These are phyloP conservation scores for Casuarina glauca DNA, from an alignment of 306 rosid genomes.

Conservation along the genomic window DNA sequence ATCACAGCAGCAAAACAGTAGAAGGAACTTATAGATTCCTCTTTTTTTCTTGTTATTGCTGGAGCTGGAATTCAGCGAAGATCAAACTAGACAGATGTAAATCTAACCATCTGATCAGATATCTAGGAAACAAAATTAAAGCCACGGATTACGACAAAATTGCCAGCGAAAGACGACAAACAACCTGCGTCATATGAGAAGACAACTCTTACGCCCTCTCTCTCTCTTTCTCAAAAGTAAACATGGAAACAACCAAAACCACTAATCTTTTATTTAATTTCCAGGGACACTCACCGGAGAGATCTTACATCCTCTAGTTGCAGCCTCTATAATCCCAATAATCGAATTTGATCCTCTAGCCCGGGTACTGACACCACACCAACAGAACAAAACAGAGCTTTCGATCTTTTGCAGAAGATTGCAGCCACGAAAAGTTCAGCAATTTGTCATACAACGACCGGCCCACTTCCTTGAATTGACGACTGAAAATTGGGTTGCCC, in stretches of 20 bases:
- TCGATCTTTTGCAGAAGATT: slow-evolving; percentile 15
- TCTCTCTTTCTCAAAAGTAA: slow-evolving; percentile 16
- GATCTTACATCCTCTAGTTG: slow-evolving; percentile 19
- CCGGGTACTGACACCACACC: background rate
- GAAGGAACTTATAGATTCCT: slow-evolving; percentile 2
- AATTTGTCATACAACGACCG: background rate
- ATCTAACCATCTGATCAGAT: slow-evolving; percentile 7
- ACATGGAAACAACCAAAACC: slow-evolving; percentile 15
- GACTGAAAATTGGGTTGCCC: background rate
- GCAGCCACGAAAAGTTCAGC: slow-evolving; percentile 18
- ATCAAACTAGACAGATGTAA: background rate
- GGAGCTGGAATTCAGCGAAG: background rate
- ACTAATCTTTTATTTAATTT: slow-evolving; percentile 17
- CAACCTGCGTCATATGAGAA: slow-evolving; percentile 25
- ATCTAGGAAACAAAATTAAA: slow-evolving; percentile 6
- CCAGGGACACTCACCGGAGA: slow-evolving; percentile 45
- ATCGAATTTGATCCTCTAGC: slow-evolving; percentile 18
- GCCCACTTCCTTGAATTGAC: slow-evolving; percentile 8
- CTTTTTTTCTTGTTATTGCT: background rate
- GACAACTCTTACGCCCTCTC: slow-evolving; percentile 13
- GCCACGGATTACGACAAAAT: slow-evolving; percentile 25
- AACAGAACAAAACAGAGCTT: slow-evolving; percentile 22
- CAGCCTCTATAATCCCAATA: slow-evolving; percentile 1
- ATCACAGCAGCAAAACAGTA: slow-evolving; percentile 14
- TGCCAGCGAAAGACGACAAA: slow-evolving; percentile 41